Percentiles rank a stretch among this genome's conserved stretches.
phyloP scores from a whole-genome alignment of 73 alveolate species.

The Tetrahymena thermophila region DNA sequence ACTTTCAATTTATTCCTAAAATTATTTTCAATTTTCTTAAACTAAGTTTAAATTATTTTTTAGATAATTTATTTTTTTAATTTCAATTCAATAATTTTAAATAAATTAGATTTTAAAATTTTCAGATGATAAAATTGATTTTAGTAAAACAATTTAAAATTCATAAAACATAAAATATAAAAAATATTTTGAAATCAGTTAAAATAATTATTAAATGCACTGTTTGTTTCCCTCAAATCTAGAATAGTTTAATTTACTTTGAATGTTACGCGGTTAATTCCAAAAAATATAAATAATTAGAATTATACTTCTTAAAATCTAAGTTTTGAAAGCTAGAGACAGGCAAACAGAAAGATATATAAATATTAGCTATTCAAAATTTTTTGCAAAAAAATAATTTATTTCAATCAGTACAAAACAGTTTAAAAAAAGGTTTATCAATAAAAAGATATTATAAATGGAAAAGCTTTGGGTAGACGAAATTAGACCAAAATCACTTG shows the following conservation, averaged over 20 bases:
- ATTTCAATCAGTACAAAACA: background rate
- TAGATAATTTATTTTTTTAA: too few species aligned
- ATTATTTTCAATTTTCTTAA: too few species aligned
- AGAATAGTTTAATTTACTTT: background rate
- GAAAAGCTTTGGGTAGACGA: slow-evolving; percentile 90
- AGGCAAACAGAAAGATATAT: too few species aligned
- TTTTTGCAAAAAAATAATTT: background rate
- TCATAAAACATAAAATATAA: too few species aligned
- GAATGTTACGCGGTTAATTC: background rate
- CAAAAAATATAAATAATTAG: background rate
- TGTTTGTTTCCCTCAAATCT: background rate
- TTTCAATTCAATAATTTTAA: too few species aligned
- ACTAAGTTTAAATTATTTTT: too few species aligned
- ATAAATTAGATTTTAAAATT: background rate
- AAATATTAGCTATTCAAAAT: background rate
- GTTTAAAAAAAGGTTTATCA: background rate
- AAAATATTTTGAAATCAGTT: background rate
- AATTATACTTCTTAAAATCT: background rate
- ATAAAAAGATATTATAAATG: background rate
- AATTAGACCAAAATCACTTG: slow-evolving; percentile 73
- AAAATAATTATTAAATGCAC: background rate
- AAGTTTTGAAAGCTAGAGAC: background rate
- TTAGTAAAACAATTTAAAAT: too few species aligned
- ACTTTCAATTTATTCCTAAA: too few species aligned
- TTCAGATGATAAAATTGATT: too few species aligned